phyloP scores from a whole-genome alignment of 2,329 filamentous ascomycete species.

The Penicillium sp. region DNA sequence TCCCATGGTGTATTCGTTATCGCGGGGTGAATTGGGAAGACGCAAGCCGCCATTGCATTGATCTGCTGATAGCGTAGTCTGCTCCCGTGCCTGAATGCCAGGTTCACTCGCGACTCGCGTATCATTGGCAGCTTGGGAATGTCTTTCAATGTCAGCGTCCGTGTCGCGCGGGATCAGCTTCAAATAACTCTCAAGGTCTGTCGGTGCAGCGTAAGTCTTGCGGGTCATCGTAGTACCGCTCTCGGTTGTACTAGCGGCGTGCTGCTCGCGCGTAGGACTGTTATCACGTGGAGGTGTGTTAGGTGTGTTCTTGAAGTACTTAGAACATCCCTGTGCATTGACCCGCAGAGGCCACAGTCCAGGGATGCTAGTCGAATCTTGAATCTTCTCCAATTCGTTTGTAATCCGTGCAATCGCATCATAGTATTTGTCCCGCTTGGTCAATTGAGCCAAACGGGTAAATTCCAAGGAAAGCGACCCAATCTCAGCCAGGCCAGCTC shows the following conservation, averaged over 20 bases:
- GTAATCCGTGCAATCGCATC: constrained; percentile 82
- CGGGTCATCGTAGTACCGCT: constrained; percentile 1
- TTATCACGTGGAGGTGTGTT: constrained; percentile 13
- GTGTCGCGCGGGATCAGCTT: constrained; percentile 20
- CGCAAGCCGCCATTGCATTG: constrained; percentile 36
- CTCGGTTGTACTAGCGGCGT: constrained; percentile 1
- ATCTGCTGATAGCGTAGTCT: constrained; percentile 9
- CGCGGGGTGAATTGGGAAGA: constrained; percentile 25
- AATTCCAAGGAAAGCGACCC: constrained; percentile 81
- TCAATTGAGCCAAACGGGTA: constrained; percentile 77
- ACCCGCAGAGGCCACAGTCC: constrained; percentile 73
- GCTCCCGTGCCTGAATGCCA: constrained; percentile 3
- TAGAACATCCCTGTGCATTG: constrained; percentile 70
- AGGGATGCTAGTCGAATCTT: constrained; percentile 60
- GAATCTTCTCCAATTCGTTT: constrained; percentile 65
- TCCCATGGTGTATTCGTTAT: constrained; percentile 38
- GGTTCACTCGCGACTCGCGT: constrained; percentile 7
- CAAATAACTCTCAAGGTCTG: constrained; percentile 21
- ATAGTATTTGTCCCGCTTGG: constrained; percentile 72
- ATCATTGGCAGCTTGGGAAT: constrained; percentile 25
- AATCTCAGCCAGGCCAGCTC: constrained; percentile 57
- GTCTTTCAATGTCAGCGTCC: constrained; percentile 16
- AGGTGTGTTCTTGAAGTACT: constrained; percentile 38
- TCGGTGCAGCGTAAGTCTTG: constrained; percentile 12
- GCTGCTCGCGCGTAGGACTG: constrained; percentile 8